Base-by-base conservation (phyloP, 768 basidiomycete species). In the Hericium erinaceus region DNA sequence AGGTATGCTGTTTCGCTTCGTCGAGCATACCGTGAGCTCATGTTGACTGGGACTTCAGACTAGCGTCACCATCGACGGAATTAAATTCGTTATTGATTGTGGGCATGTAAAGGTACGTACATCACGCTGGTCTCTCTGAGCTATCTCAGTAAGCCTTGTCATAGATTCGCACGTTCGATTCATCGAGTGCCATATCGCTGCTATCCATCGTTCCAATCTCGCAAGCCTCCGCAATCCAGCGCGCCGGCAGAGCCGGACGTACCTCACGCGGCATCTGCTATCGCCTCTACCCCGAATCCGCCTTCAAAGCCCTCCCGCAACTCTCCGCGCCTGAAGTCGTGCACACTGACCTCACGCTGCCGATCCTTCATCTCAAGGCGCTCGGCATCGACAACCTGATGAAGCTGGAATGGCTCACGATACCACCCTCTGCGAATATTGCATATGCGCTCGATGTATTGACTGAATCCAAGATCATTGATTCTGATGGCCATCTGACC, bases 61-160 rank as follows among this genome's bases (percentile, higher is more conserved):
- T 15, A 94, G 91, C 67, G 89, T 99, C 22, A 99, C 97, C 0
- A 98, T 99, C 57, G 92, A 98, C 44, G 94, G 95, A 3, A 85
- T 98, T 60, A 88, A 87, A 62, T 98, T 85, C 66, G 95, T 99
- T 13, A 79, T 98, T 3, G 97, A 99, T 65, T 85, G 84, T 58
- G 97, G 97, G 15, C 93, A 93, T 66, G 95, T 97, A 61, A 99
- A 99, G 81, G 93, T 92, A 63, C 20, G 73, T n/a, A 9, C 11
- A 3, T 46, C 15, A 2, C 33, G 33, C 33, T 33, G 33, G 33
- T 33, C 33, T 33, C 28, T 8, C 9, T 8, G 6, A 33, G 33
- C 33, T 1, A 33, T 33, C 33, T 33, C 9, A 33, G 7, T 10
- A 2, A 7, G 9, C 33, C 33, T 33, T 33, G 16, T 46, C 5